Base-by-base conservation (phyloP, 116 monocot genomes). In the Zostera marina region DNA sequence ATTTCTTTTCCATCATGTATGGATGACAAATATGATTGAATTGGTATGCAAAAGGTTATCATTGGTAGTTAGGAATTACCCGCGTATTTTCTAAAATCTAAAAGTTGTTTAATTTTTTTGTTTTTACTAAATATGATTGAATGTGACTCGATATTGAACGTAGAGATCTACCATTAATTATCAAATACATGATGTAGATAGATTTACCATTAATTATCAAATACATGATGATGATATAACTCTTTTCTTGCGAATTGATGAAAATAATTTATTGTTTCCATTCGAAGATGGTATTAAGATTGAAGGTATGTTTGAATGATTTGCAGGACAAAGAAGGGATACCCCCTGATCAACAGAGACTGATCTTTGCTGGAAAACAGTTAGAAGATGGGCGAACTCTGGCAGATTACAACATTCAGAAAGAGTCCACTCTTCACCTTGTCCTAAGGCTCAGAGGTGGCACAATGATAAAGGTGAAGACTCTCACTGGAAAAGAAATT, bases 341-440 rank as follows among this genome's bases (percentile, higher is more conserved):
- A 40, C 70, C 70, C 23, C 70, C 70, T 21, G 70, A 70, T 43
- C 70, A 70, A 16, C 70, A 70, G 63, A 55, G 70, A 51, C 39
- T 70, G 47, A 63, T 70, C 26, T 70, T 70, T 63, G 70, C 70
- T 58, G 70, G 70, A 7, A 70, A 70, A 15, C 70, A 70, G 57
- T 63, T 70, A 21, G 70, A 70, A 44, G 70, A 70, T 63, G 70
- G 63, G 3, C 70, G 63, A 7, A 70, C 70, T 8, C 70, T 70
- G 26, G 70, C 63, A 39, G 70, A 70, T 63, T 70, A 70, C 63
- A 70, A 70, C 62, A 70, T 70, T 24, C 70, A 70, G 63, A 70
- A 70, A 13, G 70, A 70, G 25, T 70, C 70, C 9, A 71, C 71
- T 17, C 65, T 71, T 22, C 71, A 71, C 53, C 53, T 71, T 13